These are phyloP conservation scores for Leccinum pachyderme DNA, from an alignment of 1,284 basidiomycete genomes.

Conservation along the genomic window DNA sequence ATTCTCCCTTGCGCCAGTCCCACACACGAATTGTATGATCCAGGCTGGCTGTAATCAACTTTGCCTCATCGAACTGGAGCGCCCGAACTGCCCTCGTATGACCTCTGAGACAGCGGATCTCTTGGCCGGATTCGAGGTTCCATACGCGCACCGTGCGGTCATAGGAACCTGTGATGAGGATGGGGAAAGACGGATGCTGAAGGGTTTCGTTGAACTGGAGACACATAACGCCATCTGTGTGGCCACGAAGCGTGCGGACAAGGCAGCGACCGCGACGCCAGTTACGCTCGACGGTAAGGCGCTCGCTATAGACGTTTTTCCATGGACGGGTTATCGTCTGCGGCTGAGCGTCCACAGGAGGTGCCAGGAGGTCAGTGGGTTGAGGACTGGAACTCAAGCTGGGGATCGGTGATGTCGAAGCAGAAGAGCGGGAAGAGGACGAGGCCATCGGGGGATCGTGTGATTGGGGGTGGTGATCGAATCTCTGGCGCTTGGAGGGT, in stretches of 20 bases:
- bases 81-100: conserved; percentile 91
- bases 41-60: conserved; percentile 97
- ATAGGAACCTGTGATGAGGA: conserved; percentile 97
- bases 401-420: conserved; percentile 13
- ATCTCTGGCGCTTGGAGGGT: conserved; percentile 55
- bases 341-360: conserved; percentile 4
- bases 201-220: conserved; percentile 92
- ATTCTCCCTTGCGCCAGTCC: conserved; percentile 96
- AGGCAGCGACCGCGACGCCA: conserved; percentile 93
- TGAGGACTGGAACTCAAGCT: conserved; percentile 6
- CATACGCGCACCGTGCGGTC: conserved; percentile 94
- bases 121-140: conserved; percentile 92
- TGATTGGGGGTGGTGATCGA: conserved; percentile 19
- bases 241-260: conserved; percentile 84
- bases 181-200: conserved; percentile 82
- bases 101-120: conserved; percentile 82
- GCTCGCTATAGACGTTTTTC: conserved; percentile 99
- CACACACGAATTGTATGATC: conserved; percentile 95
- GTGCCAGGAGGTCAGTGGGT: conserved; percentile 17
- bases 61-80: conserved; percentile 94
- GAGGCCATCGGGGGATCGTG: neutral
- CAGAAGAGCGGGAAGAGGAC: conserved; percentile 13
- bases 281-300: conserved; percentile 92
- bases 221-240: conserved; percentile 97
- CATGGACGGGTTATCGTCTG: conserved; percentile 76